Conservation (phyloP, 2,329 filamentous ascomycete genomes). For the Cephalotrichum gorgonifer region DNA sequence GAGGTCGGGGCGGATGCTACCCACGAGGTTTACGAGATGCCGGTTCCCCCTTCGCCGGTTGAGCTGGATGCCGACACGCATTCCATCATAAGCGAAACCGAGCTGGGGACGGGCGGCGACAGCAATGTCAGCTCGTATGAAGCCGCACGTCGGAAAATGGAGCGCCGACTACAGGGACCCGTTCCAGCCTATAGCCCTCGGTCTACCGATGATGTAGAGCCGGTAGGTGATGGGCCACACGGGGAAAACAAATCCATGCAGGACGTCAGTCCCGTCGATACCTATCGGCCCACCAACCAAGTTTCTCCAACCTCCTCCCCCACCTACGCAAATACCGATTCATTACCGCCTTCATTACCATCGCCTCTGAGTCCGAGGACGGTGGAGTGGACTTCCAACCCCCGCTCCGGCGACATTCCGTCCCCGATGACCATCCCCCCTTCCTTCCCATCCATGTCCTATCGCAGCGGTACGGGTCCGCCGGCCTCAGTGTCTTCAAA, state of each 20-base stretch:
- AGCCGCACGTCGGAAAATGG: slow-evolving; percentile 36
- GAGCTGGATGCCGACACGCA: slow-evolving; percentile 36
- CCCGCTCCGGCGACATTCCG: slow-evolving; percentile 20
- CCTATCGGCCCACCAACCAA: slow-evolving; percentile 22
- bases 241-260: slow-evolving; percentile 22
- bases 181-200: slow-evolving; percentile 38
- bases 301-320: slow-evolving; percentile 10
- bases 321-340: slow-evolving; percentile 19
- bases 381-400: slow-evolving; percentile 30
- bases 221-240: slow-evolving; percentile 4
- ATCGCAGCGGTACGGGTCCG: slow-evolving; percentile 13
- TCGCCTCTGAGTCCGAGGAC: slow-evolving; percentile 38
- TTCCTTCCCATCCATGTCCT: slow-evolving; percentile 11
- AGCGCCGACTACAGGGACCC: slow-evolving; percentile 38
- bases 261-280: slow-evolving; percentile 20
- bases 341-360: slow-evolving; percentile 29
- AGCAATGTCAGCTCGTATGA: slow-evolving; percentile 38
- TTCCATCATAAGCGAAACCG: slow-evolving; percentile 26
- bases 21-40: slow-evolving; percentile 42
- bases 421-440: slow-evolving; percentile 25
- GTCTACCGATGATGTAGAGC: neutral
- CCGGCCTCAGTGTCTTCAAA: neutral
- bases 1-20: slow-evolving; percentile 31
- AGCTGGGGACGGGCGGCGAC: slow-evolving; percentile 28
- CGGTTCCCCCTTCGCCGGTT: slow-evolving; percentile 31